phyloP scores from a whole-genome alignment of 352 stramenopile genomes.

The Globisporangium echinulatum region DNA sequence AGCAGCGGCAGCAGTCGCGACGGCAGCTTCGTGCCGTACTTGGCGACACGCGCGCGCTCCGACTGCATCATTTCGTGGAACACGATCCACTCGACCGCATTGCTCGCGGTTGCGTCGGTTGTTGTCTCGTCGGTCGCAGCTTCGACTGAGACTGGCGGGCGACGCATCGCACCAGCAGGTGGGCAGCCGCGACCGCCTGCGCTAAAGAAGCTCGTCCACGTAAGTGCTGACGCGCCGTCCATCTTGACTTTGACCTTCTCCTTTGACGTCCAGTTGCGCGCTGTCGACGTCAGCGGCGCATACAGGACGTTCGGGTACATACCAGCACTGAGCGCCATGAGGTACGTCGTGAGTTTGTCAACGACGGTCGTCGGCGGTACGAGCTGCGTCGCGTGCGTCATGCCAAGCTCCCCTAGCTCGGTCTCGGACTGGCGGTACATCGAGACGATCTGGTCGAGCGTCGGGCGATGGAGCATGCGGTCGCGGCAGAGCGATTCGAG shows the following conservation, averaged over 20 bases:
- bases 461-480: conserved; percentile 58
- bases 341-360: conserved; percentile 40
- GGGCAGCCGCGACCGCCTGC: not conserved
- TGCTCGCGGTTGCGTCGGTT: conserved; percentile 13
- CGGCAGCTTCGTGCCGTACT: conserved; percentile 65
- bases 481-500: conserved; percentile 51
- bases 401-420: conserved; percentile 49
- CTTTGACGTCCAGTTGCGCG: conserved; percentile 69
- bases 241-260: conserved; percentile 80
- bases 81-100: conserved; percentile 58
- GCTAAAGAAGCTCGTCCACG: conserved; percentile 14
- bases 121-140: conserved; percentile 6
- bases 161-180: not conserved
- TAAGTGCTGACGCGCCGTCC: conserved; percentile 47
- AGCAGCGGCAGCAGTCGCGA: conserved; percentile 50
- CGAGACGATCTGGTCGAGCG: conserved; percentile 55
- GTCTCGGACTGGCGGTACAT: conserved; percentile 65
- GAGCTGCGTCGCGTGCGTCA: conserved; percentile 43
- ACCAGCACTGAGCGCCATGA: conserved; percentile 58
- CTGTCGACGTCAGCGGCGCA: conserved; percentile 23
- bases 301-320: conserved; percentile 79
- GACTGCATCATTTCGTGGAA: conserved; percentile 87
- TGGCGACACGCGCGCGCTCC: conserved; percentile 52
- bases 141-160: conserved; percentile 6
- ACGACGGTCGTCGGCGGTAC: conserved; percentile 11